Percentiles rank a stretch among this genome's conserved stretches.
Evolutionary conservation across 768 basidiomycete genomes (phyloP).

Genomic region (Gymnopilus junonius): DNA sequence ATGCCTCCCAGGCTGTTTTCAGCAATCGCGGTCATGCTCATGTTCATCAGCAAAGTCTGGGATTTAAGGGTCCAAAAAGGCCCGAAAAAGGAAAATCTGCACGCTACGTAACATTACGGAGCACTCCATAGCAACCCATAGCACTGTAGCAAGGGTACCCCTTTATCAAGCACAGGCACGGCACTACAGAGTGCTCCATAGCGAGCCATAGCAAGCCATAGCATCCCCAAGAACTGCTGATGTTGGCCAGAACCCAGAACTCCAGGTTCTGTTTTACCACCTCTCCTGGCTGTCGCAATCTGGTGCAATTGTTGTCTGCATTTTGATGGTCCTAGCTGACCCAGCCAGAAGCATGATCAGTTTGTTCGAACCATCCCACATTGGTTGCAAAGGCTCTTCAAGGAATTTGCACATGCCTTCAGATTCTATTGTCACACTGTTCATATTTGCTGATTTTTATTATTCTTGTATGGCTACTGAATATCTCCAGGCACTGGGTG

Average conservation of each 20-base stretch:
- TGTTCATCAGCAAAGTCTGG: no score
- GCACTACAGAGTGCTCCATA: no score
- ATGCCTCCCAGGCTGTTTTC: not conserved
- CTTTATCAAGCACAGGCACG: no score
- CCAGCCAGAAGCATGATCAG: slow-evolving; percentile 44
- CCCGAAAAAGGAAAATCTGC: no score
- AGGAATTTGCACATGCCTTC: slow-evolving; percentile 42
- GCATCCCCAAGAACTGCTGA: no score
- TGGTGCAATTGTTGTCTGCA: slow-evolving; percentile 46
- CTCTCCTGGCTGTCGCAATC: slow-evolving; percentile 39
- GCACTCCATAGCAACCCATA: no score
- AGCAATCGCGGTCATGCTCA: slow-evolving; percentile 16
- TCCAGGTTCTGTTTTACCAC: slow-evolving; percentile 48
- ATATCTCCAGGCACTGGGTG: slow-evolving; percentile 40
- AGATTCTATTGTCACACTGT: slow-evolving; percentile 41
- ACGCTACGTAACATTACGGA: no score
- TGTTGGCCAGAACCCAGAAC: slow-evolving; percentile 47
- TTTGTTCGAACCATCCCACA: slow-evolving; percentile 31
- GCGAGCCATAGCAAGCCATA: no score
- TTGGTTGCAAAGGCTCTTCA: slow-evolving; percentile 26
- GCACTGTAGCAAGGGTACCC: no score
- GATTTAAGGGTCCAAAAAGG: no score
- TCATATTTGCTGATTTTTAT: not conserved
- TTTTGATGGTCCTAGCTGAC: slow-evolving; percentile 54
- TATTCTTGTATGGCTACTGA: not conserved